Base-by-base conservation (phyloP, 2,329 filamentous ascomycete genomes). In the Leptographium radiaticola region DNA sequence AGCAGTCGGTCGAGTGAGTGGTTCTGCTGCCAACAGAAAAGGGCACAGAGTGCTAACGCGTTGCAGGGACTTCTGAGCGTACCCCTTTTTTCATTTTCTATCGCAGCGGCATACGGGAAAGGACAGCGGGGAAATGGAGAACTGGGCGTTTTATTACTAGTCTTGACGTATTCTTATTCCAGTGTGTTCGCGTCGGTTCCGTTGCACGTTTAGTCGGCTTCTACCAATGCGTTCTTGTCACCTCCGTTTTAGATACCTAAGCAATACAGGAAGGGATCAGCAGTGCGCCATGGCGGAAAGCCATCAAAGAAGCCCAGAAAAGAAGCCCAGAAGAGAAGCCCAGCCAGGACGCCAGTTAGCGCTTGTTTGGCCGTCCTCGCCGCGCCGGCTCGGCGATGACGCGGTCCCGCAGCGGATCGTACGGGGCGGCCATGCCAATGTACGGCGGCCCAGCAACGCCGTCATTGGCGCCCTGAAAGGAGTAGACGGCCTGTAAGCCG, bases 1-100 rank as follows among this genome's bases (percentile, higher is more conserved):
- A 84, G 65, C 71, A 77, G 59, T 84, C 79, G 62, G 75, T 81
- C 70, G 81, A 84, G 73, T 82, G 70, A 67, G 72, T 68, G 25
- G 25, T 25, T 25, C 25, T 25, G 25, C 25, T 25, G 25, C 25
- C 25, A 25, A 25, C 25, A 25, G 3, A 25, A 25, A 20, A 30
- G 33, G n/a, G 20, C 6, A 9, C 12, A 7, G 7, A 20, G 25
- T 65, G 36, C 54, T 58, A 34, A 57, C 53, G 20, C 1, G 8
- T 15, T 39, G 15, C 39, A 58, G 56, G 53, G 56, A 56, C 18
- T 52, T 55, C 36, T 58, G 42, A 55, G 20, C 34, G 6, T 8
- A 16, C 45, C 15, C 5, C 7, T 50, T 50, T 43, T 30, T 33
- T 47, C 18, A 20, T 18, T 12, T 43, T 33, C 49, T 12, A 42